phyloP scores from a whole-genome alignment of 2,329 filamentous ascomycete species.

The Talaromyces albobiverticillius region DNA sequence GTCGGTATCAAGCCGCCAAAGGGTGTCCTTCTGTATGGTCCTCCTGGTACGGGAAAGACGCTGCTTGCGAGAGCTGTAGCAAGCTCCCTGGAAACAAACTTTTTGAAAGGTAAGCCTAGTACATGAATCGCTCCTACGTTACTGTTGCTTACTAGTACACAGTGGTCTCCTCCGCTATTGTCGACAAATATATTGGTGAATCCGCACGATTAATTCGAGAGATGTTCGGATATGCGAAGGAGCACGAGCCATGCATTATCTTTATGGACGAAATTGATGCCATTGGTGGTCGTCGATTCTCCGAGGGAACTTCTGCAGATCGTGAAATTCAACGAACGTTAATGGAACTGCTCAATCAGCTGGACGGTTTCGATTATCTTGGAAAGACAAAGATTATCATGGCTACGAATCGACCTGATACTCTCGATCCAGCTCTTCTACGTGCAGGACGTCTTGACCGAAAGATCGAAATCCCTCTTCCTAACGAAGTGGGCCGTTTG shows the following conservation, averaged over 20 bases:
- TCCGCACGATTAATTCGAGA: constrained; percentile 95
- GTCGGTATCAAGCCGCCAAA: constrained; percentile 99
- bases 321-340: constrained; percentile 96
- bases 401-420: constrained; percentile 97
- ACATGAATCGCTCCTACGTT: constrained; percentile 10
- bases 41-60: constrained; percentile 95
- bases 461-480: constrained; percentile 96
- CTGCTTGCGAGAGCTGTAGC: constrained; percentile 90
- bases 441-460: constrained; percentile 75
- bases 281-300: constrained; percentile 94
- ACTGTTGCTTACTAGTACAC: constrained; percentile 13
- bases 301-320: constrained; percentile 94
- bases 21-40: constrained; percentile 92
- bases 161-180: constrained; percentile 98
- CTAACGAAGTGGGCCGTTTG: constrained; percentile 91
- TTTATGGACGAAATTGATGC: constrained; percentile 99
- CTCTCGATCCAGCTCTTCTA: constrained; percentile 83
- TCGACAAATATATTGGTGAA: constrained; percentile 99
- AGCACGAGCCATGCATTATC: constrained; percentile 99
- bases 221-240: constrained; percentile 99
- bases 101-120: constrained; percentile 74
- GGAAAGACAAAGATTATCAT: constrained; percentile 99
- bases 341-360: constrained; percentile 97
- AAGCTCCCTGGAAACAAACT: constrained; percentile 95
- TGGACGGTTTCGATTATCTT: constrained; percentile 98